Conservation (phyloP, 495 filamentous ascomycete genomes). For the Articulospora tetracladia region DNA sequence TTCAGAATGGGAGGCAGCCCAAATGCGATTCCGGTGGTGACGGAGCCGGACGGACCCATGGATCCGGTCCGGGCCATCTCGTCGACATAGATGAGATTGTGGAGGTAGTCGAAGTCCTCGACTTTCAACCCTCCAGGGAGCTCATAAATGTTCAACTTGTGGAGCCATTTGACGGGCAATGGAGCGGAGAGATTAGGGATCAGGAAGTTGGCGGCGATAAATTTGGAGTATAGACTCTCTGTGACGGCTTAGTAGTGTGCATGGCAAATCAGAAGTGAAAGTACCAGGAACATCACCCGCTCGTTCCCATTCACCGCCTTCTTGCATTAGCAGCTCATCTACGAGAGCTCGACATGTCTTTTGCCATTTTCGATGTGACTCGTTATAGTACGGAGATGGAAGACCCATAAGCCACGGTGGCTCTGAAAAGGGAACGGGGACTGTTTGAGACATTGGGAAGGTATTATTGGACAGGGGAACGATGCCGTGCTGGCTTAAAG, state of each 20-base stretch:
- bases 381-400: slow-evolving; percentile 65
- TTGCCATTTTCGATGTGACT: slow-evolving; percentile 60
- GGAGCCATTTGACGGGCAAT: slow-evolving; percentile 63
- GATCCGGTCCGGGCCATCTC: slow-evolving; percentile 66
- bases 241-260: slow-evolving; percentile 51
- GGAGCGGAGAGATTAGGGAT: slow-evolving; percentile 62
- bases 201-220: slow-evolving; percentile 60
- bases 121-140: slow-evolving; percentile 64
- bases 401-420: slow-evolving; percentile 67
- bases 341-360: slow-evolving; percentile 63
- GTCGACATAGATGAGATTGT: slow-evolving; percentile 64
- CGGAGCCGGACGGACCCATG: slow-evolving; percentile 50
- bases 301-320: slow-evolving; percentile 65
- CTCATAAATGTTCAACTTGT: slow-evolving; percentile 58
- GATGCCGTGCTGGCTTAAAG: too few relatives aligned
- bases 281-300: slow-evolving; percentile 46
- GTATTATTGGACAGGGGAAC: too few relatives aligned
- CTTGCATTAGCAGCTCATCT: slow-evolving; percentile 50
- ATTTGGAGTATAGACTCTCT: slow-evolving; percentile 54
- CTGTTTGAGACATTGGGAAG: slow-evolving; percentile 14
- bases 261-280: slow-evolving; percentile 49
- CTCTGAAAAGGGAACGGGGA: slow-evolving; percentile 62
- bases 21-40: slow-evolving; percentile 69
- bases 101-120: slow-evolving; percentile 72
- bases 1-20: slow-evolving; percentile 68